Conservation (phyloP, 495 filamentous ascomycete species). For the Ascobolus immersus region DNA sequence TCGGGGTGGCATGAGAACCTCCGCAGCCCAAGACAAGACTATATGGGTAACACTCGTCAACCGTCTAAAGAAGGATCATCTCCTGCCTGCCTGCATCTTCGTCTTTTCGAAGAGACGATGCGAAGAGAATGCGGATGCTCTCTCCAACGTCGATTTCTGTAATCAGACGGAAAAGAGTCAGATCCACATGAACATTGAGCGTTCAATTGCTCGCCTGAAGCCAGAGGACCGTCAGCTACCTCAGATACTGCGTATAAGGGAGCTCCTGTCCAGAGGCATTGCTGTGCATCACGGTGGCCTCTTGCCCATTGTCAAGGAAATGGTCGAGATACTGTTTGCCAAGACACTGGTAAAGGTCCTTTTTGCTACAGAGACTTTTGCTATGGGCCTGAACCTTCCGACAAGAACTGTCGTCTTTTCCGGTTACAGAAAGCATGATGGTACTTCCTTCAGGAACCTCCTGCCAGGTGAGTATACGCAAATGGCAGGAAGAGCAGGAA, state of each 20-base stretch:
- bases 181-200: constrained; percentile 93
- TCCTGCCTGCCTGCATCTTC: constrained; percentile 78
- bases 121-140: constrained; percentile 84
- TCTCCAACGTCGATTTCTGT: constrained; percentile 83
- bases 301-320: constrained; percentile 88
- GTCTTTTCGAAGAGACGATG: constrained; percentile 96
- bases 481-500: constrained; percentile 87
- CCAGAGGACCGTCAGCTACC: constrained; percentile 70
- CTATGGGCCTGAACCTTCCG: constrained; percentile 89
- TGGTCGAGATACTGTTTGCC: constrained; percentile 91
- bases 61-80: constrained; percentile 57
- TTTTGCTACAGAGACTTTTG: constrained; percentile 94
- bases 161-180: constrained; percentile 81
- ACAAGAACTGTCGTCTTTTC: constrained; percentile 95
- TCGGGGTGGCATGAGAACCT: constrained; percentile 54
- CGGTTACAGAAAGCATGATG: constrained; percentile 87
- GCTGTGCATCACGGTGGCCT: constrained; percentile 93
- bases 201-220: constrained; percentile 75
- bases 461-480: constrained; percentile 93
- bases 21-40: constrained; percentile 75
- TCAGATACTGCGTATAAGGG: constrained; percentile 67
- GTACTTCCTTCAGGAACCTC: constrained; percentile 68
- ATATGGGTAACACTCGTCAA: constrained; percentile 93
- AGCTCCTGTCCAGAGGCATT: constrained; percentile 65
- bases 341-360: constrained; percentile 84